Evolutionary conservation across 148 eudicot genomes (phyloP).

Genomic region (Rhododendron griersonianum): DNA sequence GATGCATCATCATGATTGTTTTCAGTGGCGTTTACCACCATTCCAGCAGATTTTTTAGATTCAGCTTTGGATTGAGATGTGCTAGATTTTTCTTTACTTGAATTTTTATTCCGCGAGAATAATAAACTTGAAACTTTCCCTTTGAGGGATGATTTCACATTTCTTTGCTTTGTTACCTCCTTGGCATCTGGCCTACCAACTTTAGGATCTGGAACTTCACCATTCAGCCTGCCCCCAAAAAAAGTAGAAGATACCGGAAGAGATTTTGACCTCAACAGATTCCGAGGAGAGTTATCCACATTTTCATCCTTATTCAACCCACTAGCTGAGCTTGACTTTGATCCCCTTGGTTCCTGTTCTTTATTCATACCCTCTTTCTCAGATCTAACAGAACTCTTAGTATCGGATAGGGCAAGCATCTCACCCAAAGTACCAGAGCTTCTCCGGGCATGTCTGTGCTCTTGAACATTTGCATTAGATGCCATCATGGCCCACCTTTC

Average conservation of each 20-base stretch:
- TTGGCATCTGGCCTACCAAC: constrained; percentile 32
- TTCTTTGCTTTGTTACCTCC: constrained; percentile 40
- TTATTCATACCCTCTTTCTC: constrained; percentile 32
- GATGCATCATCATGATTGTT: constrained; percentile 14
- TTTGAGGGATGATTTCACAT: constrained; percentile 54
- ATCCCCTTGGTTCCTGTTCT: constrained; percentile 40
- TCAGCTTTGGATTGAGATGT: constrained; percentile 32
- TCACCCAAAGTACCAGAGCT: constrained; percentile 91
- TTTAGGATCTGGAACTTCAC: constrained; percentile 32
- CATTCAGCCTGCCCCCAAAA: constrained; percentile 30
- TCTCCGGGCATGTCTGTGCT: constrained; percentile 51
- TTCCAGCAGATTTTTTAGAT: constrained; percentile 23
- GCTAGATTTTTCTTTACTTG: constrained; percentile 44
- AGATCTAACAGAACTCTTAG: constrained; percentile 39
- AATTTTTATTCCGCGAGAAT: constrained; percentile 63
- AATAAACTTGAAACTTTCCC: constrained; percentile 85
- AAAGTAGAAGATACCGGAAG: constrained; percentile 61
- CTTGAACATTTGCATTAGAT: constrained; percentile 47
- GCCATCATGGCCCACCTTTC: constrained; percentile 98
- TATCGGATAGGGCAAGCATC: constrained; percentile 90
- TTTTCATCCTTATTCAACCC: constrained; percentile 29
- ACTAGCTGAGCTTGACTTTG: constrained; percentile 43
- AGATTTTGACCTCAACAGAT: constrained; percentile 83
- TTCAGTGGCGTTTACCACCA: constrained; percentile 19
- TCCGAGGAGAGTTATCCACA: constrained; percentile 40